phyloP scores from a whole-genome alignment of 2,329 filamentous ascomycete species.

The Teratosphaeria viscida region DNA sequence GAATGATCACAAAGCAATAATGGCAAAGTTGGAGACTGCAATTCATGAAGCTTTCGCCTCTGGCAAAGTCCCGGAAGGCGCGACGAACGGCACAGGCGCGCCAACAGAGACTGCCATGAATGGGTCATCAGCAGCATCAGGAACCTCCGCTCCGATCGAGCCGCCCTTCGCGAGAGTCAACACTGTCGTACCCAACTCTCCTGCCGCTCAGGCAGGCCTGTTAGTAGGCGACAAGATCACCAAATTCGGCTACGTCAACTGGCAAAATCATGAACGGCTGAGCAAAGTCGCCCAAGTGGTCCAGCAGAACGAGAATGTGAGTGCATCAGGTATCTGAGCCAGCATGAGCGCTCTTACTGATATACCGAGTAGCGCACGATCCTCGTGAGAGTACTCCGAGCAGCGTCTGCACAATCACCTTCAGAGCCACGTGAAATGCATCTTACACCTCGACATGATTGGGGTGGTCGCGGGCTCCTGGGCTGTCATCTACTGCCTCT shows the following conservation, averaged over 20 bases:
- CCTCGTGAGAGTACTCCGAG: slow-evolving; percentile 55
- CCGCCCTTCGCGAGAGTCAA: slow-evolving; percentile 83
- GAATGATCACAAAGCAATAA: slow-evolving; percentile 88
- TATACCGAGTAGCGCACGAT: slow-evolving; percentile 49
- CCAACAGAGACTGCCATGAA: neutral
- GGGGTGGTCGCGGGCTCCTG: slow-evolving; percentile 82
- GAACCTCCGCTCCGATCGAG: slow-evolving; percentile 30
- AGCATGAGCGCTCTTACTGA: slow-evolving; percentile 5
- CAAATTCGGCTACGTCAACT: slow-evolving; percentile 75
- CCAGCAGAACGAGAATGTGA: slow-evolving; percentile 77
- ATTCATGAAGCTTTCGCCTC: slow-evolving; percentile 80
- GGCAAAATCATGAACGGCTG: slow-evolving; percentile 74
- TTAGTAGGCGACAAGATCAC: slow-evolving; percentile 70
- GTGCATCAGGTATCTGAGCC: slow-evolving; percentile 28
- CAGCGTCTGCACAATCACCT: slow-evolving; percentile 52
- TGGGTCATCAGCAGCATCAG: neutral
- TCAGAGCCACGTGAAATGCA: slow-evolving; percentile 52
- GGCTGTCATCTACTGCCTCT: slow-evolving; percentile 83
- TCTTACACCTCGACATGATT: slow-evolving; percentile 66
- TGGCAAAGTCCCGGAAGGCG: slow-evolving; percentile 13
- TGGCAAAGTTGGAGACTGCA: slow-evolving; percentile 70
- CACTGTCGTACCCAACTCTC: slow-evolving; percentile 64
- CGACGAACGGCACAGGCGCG: neutral
- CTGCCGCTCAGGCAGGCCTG: slow-evolving; percentile 73
- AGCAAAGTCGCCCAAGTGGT: slow-evolving; percentile 82